phyloP scores from a whole-genome alignment of 2,329 filamentous ascomycete genomes.

The Arthrobotrys iridis region DNA sequence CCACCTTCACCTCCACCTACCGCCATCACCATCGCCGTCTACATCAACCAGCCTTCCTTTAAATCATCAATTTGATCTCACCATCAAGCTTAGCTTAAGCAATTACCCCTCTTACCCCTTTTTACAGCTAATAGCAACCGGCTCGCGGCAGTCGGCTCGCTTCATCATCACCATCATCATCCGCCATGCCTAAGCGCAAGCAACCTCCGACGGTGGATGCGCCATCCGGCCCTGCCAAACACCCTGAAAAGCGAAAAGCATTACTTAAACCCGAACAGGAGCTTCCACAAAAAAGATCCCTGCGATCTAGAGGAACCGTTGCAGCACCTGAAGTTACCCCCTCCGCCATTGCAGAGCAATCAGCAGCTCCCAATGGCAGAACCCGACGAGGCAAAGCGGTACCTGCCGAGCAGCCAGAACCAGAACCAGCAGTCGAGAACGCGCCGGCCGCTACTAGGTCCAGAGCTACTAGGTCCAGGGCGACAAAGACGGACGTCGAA shows the following conservation, averaged over 20 bases:
- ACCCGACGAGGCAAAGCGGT: neutral
- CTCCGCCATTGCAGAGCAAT: neutral
- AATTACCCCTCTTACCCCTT: neutral
- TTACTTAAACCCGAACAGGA: neutral
- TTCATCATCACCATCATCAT: neutral
- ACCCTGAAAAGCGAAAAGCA: neutral
- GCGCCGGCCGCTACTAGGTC: neutral
- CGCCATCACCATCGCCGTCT: neutral
- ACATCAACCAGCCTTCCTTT: neutral
- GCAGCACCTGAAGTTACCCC: neutral
- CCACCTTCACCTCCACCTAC: neutral
- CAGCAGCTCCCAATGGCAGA: neutral
- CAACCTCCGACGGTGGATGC: neutral
- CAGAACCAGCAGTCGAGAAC: neutral
- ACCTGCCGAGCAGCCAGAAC: neutral
- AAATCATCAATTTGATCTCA: neutral
- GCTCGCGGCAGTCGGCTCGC: constrained; percentile 4
- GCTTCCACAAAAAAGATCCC: neutral
- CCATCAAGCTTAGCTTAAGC: neutral
- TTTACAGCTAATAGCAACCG: neutral
- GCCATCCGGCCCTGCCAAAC: neutral
- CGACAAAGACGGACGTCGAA: neutral
- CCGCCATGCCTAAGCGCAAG: neutral
- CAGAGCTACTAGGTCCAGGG: neutral
- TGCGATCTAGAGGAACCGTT: neutral